A percentile compares a stretch with the other conserved stretches of the same genome.
These are phyloP conservation scores for Leccinellum rugosiceps DNA, from an alignment of 768 basidiomycete genomes.

Conservation along the genomic window DNA sequence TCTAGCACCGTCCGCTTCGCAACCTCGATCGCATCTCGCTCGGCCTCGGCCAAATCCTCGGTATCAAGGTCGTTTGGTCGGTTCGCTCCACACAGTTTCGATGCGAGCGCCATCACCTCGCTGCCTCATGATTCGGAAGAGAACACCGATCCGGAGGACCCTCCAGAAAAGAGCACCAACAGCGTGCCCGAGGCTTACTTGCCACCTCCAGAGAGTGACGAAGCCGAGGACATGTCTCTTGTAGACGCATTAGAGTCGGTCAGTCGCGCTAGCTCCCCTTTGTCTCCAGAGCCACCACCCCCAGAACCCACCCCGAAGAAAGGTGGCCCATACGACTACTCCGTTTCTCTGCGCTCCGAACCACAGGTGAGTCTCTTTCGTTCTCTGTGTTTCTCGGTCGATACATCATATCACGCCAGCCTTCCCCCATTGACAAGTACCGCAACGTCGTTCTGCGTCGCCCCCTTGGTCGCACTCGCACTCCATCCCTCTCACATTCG, in stretches of 20 bases:
- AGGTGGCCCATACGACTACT: constrained; percentile 44
- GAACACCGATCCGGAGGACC: constrained; percentile 37
- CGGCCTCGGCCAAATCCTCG: constrained; percentile 32
- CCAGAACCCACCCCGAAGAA: constrained; percentile 46
- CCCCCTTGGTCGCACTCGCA: constrained; percentile 50
- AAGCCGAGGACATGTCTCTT: constrained; percentile 46
- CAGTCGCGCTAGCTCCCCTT: constrained; percentile 51
- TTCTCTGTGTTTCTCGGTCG: not conserved
- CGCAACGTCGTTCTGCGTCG: constrained; percentile 61
- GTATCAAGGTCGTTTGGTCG: constrained; percentile 36
- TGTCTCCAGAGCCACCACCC: constrained; percentile 36
- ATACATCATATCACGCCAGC: constrained; percentile 35
- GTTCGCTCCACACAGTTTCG: constrained; percentile 49
- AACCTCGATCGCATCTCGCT: constrained; percentile 48
- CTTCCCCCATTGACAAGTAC: constrained; percentile 59
- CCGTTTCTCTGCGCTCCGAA: constrained; percentile 58
- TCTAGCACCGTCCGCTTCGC: constrained; percentile 49
- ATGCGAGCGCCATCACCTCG: constrained; percentile 56
- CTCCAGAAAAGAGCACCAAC: constrained; percentile 41
- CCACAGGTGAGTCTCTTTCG: constrained; percentile 43
- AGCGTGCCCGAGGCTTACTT: constrained; percentile 55
- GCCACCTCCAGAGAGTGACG: constrained; percentile 44
- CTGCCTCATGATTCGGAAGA: constrained; percentile 38
- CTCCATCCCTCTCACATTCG: constrained; percentile 65
- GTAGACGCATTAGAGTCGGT: constrained; percentile 57